These are phyloP conservation scores for Aspergillus brunneoviolaceus DNA, from an alignment of 2,329 filamentous ascomycete genomes.

Conservation along the genomic window DNA sequence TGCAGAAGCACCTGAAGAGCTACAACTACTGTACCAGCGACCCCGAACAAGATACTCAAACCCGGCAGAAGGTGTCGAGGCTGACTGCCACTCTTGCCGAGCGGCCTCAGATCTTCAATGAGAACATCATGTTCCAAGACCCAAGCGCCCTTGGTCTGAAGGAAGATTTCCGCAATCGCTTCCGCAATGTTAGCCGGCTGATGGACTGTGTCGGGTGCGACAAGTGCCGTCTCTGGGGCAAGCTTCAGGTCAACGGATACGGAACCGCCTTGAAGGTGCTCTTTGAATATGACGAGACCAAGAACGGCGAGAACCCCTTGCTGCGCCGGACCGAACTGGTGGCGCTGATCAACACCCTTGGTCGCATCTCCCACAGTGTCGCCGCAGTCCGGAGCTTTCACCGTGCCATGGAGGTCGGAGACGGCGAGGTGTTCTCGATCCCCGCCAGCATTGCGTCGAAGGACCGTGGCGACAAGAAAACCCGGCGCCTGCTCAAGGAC, in stretches of 20 bases:
- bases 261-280: slow-evolving; percentile 92
- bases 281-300: slow-evolving; percentile 81
- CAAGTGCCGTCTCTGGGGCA: slow-evolving; percentile 97
- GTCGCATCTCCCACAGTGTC: slow-evolving; percentile 79
- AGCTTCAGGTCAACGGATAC: slow-evolving; percentile 91
- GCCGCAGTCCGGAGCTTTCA: slow-evolving; percentile 72
- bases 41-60: slow-evolving; percentile 70
- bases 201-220: slow-evolving; percentile 99
- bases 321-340: slow-evolving; percentile 90
- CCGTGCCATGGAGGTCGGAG: slow-evolving; percentile 43
- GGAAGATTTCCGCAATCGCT: slow-evolving; percentile 95
- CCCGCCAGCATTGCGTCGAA: slow-evolving; percentile 28
- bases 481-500: slow-evolving; percentile 30
- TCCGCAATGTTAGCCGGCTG: slow-evolving; percentile 91
- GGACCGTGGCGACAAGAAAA: slow-evolving; percentile 16
- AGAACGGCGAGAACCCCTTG: slow-evolving; percentile 63
- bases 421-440: slow-evolving; percentile 32
- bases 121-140: slow-evolving; percentile 87
- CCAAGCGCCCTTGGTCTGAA: slow-evolving; percentile 69
- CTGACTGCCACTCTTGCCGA: slow-evolving; percentile 70
- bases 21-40: slow-evolving; percentile 96
- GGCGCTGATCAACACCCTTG: slow-evolving; percentile 90
- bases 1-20: slow-evolving; percentile 73
- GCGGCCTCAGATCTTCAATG: slow-evolving; percentile 79
- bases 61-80: slow-evolving; percentile 76